Base-by-base conservation (phyloP, 164 flowering plant genomes). In the Pachysandra terminalis region DNA sequence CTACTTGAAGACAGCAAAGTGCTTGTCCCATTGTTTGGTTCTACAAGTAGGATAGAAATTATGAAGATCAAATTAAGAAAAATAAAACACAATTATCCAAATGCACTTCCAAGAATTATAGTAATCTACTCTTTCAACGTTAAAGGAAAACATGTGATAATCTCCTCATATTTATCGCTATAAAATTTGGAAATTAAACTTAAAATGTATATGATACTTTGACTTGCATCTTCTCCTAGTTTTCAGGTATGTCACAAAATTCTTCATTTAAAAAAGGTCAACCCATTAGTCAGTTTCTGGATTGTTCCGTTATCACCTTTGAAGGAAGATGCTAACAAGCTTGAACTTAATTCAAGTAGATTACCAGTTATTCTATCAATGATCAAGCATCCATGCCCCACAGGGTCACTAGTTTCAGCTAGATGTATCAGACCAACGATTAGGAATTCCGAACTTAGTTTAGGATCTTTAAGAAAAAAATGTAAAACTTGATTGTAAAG, bases 1-100 rank as follows among this genome's bases (percentile, higher is more conserved):
- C 91, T 28, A 90, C 93, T 83, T 88, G 86, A 56, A 85, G 5
- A 62, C 90, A 90, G 32, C 91, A 68, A 9, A 88, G 59, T 59
- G 70, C 73, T 75, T 88, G 88, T 26, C 96, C 96, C 96, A 90
- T 90, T 64, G 7, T 73, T 70, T 68, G 52, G 51, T 65, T 65
- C 70, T 70, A 51, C 52, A 16, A 74, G 24, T 21, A 57, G 25
- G 12, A 21, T 48, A 24, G 62, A 19, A 1, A 1, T 15, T 25
- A 24, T 14, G 1, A 27, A 66, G 6, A 27, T 26, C 22, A 27
- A 55, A 2, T 55, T 19, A 37, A 41, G 9, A 32, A 22, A 35
- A 15, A n/a, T 45, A 52, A 9, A 24, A 19, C 10, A 27, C n/a
- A 58, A 32, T 58, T 27, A 49, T 22, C 56, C 19, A 40, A 24